These are phyloP conservation scores for Symbiodinium natans DNA, from an alignment of 73 alveolate genomes.

Conservation along the genomic window DNA sequence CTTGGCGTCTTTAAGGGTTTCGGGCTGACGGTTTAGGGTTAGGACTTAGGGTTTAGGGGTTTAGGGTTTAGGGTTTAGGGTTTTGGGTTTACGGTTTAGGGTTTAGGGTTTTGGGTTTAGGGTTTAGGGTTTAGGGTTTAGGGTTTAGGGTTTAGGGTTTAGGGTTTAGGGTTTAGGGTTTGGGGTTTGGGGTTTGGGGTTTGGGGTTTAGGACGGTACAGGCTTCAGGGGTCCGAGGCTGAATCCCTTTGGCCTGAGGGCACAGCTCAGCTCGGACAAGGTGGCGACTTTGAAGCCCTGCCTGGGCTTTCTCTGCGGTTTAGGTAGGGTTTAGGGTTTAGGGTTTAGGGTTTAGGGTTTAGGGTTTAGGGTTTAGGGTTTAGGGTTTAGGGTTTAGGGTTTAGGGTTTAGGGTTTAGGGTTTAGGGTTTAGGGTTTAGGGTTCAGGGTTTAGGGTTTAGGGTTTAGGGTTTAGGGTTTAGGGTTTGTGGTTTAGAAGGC, in stretches of 20 bases:
- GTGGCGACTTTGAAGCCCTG: constrained; percentile 90
- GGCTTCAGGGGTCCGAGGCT: too few relatives aligned
- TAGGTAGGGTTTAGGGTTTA: background rate
- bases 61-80: background rate
- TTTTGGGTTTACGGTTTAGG: background rate
- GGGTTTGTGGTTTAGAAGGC: too few relatives aligned
- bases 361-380: background rate
- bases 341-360: background rate
- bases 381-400: background rate
- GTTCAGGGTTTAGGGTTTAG: background rate
- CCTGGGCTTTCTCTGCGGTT: constrained; percentile 20
- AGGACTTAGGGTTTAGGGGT: background rate
- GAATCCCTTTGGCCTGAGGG: background rate
- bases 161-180: too few relatives aligned
- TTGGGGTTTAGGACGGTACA: too few relatives aligned
- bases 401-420: background rate
- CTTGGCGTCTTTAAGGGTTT: background rate
- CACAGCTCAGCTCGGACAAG: constrained; percentile 36
- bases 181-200: too few relatives aligned
- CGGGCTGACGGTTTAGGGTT: background rate
- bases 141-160: too few relatives aligned
- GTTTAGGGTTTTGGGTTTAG: background rate
- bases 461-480: background rate
- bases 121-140: background rate
- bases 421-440: background rate